Percentiles rank a stretch among this genome's conserved stretches.
phyloP scores from a whole-genome alignment of 2,329 filamentous ascomycete species.

The Cadophora luteo-olivacea region DNA sequence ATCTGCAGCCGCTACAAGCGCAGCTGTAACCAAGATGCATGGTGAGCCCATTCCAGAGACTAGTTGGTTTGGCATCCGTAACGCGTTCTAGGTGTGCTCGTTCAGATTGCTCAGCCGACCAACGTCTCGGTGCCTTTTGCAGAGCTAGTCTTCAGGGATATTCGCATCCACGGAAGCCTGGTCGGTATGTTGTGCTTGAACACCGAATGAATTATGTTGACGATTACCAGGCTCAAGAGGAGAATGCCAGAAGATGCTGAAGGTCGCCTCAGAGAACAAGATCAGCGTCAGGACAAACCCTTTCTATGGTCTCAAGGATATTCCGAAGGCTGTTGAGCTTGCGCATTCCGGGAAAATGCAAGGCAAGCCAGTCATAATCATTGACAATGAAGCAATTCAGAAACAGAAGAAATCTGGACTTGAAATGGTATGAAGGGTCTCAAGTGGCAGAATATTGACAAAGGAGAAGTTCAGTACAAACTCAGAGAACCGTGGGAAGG shows the following conservation, averaged over 20 bases:
- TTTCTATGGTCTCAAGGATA: slow-evolving; percentile 58
- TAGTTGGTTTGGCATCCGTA: neutral
- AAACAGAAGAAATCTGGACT: slow-evolving; percentile 36
- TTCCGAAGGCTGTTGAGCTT: slow-evolving; percentile 56
- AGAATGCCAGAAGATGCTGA: slow-evolving; percentile 55
- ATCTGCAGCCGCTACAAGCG: slow-evolving; percentile 55
- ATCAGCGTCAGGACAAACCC: slow-evolving; percentile 57
- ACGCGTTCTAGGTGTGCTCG: slow-evolving; percentile 32
- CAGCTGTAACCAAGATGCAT: slow-evolving; percentile 65
- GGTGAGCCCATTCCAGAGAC: slow-evolving; percentile 50
- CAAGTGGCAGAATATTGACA: neutral
- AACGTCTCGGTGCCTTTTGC: slow-evolving; percentile 48
- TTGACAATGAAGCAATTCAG: slow-evolving; percentile 50
- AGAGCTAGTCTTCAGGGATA: slow-evolving; percentile 61
- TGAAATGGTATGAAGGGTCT: slow-evolving; percentile 32
- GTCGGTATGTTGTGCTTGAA: slow-evolving; percentile 30
- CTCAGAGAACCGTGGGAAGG: neutral
- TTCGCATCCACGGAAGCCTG: slow-evolving; percentile 55
- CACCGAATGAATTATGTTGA: neutral
- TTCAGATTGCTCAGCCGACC: slow-evolving; percentile 62
- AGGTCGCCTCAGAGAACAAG: slow-evolving; percentile 52
- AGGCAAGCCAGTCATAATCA: slow-evolving; percentile 60
- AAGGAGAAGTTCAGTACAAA: neutral
- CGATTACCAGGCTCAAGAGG: slow-evolving; percentile 46
- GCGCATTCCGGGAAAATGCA: slow-evolving; percentile 59